Evolutionary conservation across 2,329 filamentous ascomycete species (phyloP), one percentile per base, ranked within the genome.

Genomic region (Colletotrichum neosansevieriae): DNA sequence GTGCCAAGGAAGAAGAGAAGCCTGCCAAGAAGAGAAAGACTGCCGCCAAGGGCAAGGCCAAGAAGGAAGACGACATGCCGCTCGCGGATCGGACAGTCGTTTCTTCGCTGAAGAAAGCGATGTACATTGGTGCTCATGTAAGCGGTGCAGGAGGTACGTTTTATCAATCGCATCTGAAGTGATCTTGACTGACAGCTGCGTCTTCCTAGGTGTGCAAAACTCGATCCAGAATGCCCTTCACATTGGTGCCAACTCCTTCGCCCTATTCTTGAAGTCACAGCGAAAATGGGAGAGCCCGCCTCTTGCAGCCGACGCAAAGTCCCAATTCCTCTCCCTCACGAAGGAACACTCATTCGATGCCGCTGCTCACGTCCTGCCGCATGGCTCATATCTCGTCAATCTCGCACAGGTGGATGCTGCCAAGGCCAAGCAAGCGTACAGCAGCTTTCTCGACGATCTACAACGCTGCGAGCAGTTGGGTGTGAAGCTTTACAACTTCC

Each of bases 371-470:
- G 88, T 94, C 75, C 89, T 99, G 1, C 96, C 96, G 0, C 96
- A 99, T 77, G 96, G 96, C 38, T 97, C 93, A 1, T 99, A 99
- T 78, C 91, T 99, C 7, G 94, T 99, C 75, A 99, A 99, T 76
- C 88, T 99, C 6, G 96, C 96, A 0, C 94, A 97, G 75, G 86
- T 89, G 4, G 94, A 98, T 75, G 78, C 87, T 29, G 86, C 85
- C 44, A 97, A 97, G 78, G 93, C 94, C 2, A 86, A 89, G 58
- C 94, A 98, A 81, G 94, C 94, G 1, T 98, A 97, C 76, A 86
- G 84, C 44, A 88, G 89, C 65, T 99, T 99, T 78, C 76, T 97
- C 15, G 94, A 99, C 74, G 96, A 99, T 77, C 84, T 99, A 1
- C 83, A 88, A 58, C 89, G 96, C 10, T 98, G 96, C 78, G 92